Evolutionary conservation across 345 rosid species (phyloP).

Genomic region (Eucalyptus regnans): DNA sequence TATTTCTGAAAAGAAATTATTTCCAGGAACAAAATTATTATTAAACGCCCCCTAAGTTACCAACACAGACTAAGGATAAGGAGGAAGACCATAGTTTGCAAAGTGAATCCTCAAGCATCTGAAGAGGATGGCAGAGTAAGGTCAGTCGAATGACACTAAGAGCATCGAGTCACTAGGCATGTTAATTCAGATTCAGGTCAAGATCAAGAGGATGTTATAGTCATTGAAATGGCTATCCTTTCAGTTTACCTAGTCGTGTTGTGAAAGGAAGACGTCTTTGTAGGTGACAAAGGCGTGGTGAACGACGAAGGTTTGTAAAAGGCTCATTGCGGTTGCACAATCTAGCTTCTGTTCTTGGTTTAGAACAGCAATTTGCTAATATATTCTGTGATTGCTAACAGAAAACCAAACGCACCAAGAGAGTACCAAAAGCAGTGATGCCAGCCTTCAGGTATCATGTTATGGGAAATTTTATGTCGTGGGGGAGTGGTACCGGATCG

Average conservation of each 20-base stretch:
- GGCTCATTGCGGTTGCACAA: not conserved
- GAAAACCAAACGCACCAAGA: not conserved
- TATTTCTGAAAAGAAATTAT: too few relatives aligned
- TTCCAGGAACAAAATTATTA: accelerated
- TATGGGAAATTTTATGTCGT: not conserved
- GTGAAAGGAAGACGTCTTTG: not conserved
- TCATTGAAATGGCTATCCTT: not conserved
- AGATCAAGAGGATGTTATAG: not conserved
- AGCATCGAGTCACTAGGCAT: not conserved
- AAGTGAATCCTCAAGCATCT: not conserved
- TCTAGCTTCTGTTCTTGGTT: not conserved
- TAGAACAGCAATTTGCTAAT: not conserved
- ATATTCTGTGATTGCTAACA: not conserved
- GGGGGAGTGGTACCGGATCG: not conserved
- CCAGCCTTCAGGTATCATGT: not conserved
- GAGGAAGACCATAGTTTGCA: not conserved
- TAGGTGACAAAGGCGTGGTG: not conserved
- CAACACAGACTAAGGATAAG: not conserved
- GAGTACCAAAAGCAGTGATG: not conserved
- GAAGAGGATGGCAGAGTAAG: not conserved
- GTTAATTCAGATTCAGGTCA: accelerated
- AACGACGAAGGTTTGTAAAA: not conserved
- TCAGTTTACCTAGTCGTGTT: not conserved
- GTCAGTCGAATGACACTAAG: not conserved
- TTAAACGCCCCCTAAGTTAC: not conserved